phyloP scores from a whole-genome alignment of 371 early-diverging fungal genomes.

The Syncephalastrum sp. region DNA sequence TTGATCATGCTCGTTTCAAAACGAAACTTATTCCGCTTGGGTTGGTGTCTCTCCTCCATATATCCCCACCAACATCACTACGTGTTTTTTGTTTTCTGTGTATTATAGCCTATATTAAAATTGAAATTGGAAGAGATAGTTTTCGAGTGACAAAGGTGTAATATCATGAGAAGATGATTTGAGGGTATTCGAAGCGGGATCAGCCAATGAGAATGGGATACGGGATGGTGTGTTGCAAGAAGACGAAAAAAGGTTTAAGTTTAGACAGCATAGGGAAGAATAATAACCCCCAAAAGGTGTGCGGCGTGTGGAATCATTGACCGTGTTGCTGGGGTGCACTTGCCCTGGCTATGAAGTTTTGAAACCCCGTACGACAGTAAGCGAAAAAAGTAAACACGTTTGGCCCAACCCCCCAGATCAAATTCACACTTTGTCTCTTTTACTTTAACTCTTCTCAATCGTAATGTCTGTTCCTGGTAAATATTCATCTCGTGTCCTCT shows the following conservation, averaged over 20 bases:
- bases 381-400: background rate
- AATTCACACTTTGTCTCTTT: slow-evolving; percentile 4
- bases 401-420: background rate
- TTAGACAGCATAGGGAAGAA: too few relatives aligned
- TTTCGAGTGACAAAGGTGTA: background rate
- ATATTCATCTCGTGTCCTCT: background rate
- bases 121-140: background rate
- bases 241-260: too few relatives aligned
- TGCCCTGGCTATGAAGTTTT: too few relatives aligned
- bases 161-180: too few relatives aligned
- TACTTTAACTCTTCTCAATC: slow-evolving; percentile 6
- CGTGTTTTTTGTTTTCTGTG: slow-evolving; percentile 1
- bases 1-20: background rate
- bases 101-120: slow-evolving; percentile 2
- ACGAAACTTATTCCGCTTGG: background rate
- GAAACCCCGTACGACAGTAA: too few relatives aligned
- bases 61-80: background rate
- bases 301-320: too few relatives aligned
- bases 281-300: too few relatives aligned
- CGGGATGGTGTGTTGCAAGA: too few relatives aligned
- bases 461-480: slow-evolving; percentile 27
- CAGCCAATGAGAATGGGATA: too few relatives aligned
- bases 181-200: too few relatives aligned
- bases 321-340: too few relatives aligned
- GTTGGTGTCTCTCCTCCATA: background rate